Conservation (phyloP, 2,329 filamentous ascomycete species). For the Sarocladium strictum region DNA sequence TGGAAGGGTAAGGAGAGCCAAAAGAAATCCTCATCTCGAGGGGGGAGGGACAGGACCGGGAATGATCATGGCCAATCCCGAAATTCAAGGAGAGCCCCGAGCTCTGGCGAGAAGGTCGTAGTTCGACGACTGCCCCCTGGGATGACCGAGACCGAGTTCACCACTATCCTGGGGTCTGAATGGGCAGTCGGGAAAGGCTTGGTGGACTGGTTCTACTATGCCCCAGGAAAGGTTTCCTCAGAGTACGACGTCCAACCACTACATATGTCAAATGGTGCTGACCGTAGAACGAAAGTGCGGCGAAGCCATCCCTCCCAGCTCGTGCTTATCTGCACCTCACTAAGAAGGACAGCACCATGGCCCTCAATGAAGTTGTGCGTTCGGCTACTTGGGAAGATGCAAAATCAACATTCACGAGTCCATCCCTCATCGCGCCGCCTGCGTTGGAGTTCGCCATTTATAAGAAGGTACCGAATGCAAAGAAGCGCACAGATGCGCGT, state of each 20-base stretch:
- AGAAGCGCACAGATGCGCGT: conserved; percentile 71
- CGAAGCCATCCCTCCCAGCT: conserved; percentile 76
- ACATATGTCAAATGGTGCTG: conserved; percentile 12
- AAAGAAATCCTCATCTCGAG: conserved; percentile 2
- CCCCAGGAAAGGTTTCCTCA: conserved; percentile 65
- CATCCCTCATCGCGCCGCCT: conserved; percentile 71
- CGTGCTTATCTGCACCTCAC: conserved; percentile 78
- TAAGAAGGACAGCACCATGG: conserved; percentile 60
- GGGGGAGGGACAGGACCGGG: conserved; percentile 33
- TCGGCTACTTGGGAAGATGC: conserved; percentile 71
- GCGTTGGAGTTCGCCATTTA: conserved; percentile 77
- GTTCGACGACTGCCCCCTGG: conserved; percentile 81
- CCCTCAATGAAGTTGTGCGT: conserved; percentile 66
- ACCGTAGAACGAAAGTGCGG: conserved; percentile 47
- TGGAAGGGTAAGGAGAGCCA: neutral
- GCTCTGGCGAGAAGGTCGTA: conserved; percentile 68
- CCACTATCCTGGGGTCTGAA: conserved; percentile 63
- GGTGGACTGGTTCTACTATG: conserved; percentile 75
- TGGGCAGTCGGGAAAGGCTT: conserved; percentile 79
- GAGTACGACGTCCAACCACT: conserved; percentile 53
- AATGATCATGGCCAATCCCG: conserved; percentile 37
- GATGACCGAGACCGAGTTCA: conserved; percentile 74
- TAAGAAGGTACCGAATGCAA: conserved; percentile 71
- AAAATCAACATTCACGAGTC: conserved; percentile 65
- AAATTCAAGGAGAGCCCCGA: conserved; percentile 36